Conservation (phyloP, 208 protist species). For the Acanthamoeba healyi region DNA sequence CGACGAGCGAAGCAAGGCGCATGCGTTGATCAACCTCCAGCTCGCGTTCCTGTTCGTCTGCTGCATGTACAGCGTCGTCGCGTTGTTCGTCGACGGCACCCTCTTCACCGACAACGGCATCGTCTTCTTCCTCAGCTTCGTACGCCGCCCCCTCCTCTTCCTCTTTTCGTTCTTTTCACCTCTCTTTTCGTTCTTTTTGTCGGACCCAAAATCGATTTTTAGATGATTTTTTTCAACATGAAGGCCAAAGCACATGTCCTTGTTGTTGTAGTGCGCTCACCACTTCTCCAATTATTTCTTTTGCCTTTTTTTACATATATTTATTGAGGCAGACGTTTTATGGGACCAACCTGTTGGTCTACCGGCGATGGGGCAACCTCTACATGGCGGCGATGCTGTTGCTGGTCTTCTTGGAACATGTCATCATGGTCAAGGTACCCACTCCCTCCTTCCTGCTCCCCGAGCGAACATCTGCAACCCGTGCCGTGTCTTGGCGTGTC, state of each 20-base stretch:
- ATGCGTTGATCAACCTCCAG: background rate
- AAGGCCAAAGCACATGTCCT: too few relatives aligned
- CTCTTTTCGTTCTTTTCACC: background rate
- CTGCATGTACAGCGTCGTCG: background rate
- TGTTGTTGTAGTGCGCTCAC: too few relatives aligned
- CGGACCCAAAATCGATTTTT: background rate
- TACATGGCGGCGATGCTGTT: constrained; percentile 1
- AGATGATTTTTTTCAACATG: background rate
- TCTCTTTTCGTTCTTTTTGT: background rate
- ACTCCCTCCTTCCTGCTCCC: background rate
- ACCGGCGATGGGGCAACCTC: background rate
- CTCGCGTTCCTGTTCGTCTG: background rate
- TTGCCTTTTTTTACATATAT: background rate
- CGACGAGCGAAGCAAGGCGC: background rate
- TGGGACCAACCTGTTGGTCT: background rate
- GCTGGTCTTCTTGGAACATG: background rate
- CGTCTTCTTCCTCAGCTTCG: background rate
- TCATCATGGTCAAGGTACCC: background rate
- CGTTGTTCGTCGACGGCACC: background rate
- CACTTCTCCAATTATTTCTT: background rate
- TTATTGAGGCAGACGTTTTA: background rate
- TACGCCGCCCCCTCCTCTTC: background rate
- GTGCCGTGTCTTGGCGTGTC: too few relatives aligned
- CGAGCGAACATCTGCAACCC: too few relatives aligned
- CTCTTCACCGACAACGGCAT: background rate